phyloP scores from a whole-genome alignment of 106 monocot species.

The Dactylorhiza incarnata region DNA sequence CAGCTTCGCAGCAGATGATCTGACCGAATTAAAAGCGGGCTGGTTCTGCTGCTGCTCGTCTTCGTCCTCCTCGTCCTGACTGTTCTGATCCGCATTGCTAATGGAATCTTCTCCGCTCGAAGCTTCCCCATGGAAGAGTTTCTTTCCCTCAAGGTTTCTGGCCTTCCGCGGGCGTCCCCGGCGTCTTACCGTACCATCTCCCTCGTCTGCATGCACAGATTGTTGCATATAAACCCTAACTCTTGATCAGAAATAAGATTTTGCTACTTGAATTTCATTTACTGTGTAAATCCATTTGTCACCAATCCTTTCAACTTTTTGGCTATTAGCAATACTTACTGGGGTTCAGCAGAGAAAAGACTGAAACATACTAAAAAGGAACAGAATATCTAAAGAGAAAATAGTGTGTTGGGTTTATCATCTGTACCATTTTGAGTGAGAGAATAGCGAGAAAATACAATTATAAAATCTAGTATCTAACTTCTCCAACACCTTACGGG shows the following conservation, averaged over 20 bases:
- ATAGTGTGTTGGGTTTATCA: too few relatives aligned
- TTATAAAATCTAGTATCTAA: too few relatives aligned
- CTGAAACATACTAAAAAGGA: too few relatives aligned
- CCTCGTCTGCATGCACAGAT: slow-evolving; percentile 39
- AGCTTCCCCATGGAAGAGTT: slow-evolving; percentile 62
- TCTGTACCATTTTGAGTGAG: too few relatives aligned
- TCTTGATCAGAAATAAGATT: background rate
- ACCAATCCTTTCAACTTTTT: too few relatives aligned
- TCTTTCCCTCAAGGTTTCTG: slow-evolving; percentile 56
- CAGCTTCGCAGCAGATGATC: slow-evolving; percentile 65
- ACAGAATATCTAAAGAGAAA: too few relatives aligned
- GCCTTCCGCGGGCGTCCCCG: slow-evolving; percentile 84
- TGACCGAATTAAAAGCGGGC: slow-evolving; percentile 59
- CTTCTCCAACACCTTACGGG: too few relatives aligned
- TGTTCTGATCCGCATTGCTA: slow-evolving; percentile 56
- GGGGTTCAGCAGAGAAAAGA: too few relatives aligned
- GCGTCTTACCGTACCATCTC: slow-evolving; percentile 54
- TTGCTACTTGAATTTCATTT: background rate
- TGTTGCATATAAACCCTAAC: background rate
- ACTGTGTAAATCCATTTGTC: too few relatives aligned
- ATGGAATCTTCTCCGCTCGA: slow-evolving; percentile 86
- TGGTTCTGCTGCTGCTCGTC: slow-evolving; percentile 29
- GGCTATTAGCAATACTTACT: background rate
- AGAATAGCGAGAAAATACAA: too few relatives aligned
- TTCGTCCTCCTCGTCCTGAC: slow-evolving; percentile 45